These are phyloP conservation scores for Suhomyces atakaporum DNA, from an alignment of 1,139 yeast genomes.

Conservation along the genomic window DNA sequence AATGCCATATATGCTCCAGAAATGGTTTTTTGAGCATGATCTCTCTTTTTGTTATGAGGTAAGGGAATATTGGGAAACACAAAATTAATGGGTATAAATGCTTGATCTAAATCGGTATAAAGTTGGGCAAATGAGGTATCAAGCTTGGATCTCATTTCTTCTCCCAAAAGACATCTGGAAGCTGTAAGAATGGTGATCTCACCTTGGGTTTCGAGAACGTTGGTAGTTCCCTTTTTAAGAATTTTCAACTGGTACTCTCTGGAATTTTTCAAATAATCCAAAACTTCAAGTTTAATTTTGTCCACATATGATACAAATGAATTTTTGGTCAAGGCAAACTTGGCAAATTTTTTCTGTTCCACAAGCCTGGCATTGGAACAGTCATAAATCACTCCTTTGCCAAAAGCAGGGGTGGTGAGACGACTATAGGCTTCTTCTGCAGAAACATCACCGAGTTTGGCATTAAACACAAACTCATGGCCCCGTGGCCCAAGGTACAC, in stretches of 20 bases:
- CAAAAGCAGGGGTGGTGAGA: conserved; percentile 95
- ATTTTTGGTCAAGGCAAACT: conserved; percentile 81
- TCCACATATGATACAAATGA: conserved; percentile 87
- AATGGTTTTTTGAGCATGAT: conserved; percentile 79
- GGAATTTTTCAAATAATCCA: conserved; percentile 56
- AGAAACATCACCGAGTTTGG: conserved; percentile 83
- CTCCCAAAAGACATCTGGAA: conserved; percentile 84
- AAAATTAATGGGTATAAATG: conserved; percentile 92
- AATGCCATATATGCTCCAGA: conserved; percentile 77
- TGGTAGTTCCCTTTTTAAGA: conserved; percentile 51
- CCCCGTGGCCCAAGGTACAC: conserved; percentile 97
- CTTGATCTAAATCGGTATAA: conserved; percentile 90
- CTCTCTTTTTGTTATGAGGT: conserved; percentile 81
- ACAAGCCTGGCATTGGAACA: conserved; percentile 89
- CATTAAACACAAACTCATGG: conserved; percentile 92
- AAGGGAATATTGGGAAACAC: conserved; percentile 92
- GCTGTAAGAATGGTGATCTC: conserved; percentile 96
- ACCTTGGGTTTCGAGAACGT: conserved; percentile 83
- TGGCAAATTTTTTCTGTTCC: conserved; percentile 98
- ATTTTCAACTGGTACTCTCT: conserved; percentile 41
- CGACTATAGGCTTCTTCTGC: conserved; percentile 96
- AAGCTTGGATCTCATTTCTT: conserved; percentile 82
- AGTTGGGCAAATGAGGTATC: conserved; percentile 80
- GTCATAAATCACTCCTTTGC: conserved; percentile 95
- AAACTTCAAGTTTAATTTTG: conserved; percentile 73